Base-by-base conservation (phyloP, 768 basidiomycete genomes). In the Austroboletus festivus region DNA sequence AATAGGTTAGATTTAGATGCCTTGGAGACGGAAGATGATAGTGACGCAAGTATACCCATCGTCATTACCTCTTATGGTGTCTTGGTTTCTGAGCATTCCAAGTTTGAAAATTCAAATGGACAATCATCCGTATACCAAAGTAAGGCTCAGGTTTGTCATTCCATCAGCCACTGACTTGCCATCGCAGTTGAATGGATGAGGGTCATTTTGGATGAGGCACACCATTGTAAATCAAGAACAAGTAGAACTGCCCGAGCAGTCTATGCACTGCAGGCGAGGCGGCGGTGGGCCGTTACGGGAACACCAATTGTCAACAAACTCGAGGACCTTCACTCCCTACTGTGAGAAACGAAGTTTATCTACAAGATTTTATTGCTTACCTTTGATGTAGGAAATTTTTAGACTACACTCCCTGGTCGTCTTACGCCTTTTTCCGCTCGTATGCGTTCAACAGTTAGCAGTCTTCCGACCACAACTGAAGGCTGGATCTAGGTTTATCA, bases 271-370 rank as follows among this genome's bases (percentile, higher is more conserved):
- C 78, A 75, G 19, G 88, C 88, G 5, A 75, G 83, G 51, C 73
- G 90, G 39, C 77, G 88, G 54, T 98, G 95, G 95, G 91, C 91
- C 3, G 82, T 95, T 23, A 95, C 92, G 12, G 92, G 92, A 12
- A 98, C 95, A 5, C 95, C 95, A 0, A 97, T 98, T 50, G 90
- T 96, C 47, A 98, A 98, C 63, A 83, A 85, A 53, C 74, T 95
- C 6, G 90, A 94, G 57, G 95, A 98, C 59, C 73, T 98, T 15
- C 93, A 87, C 60, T 94, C 93, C 1, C 73, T 98, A 2, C 67
- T 97, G 88, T 89, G 47, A 60, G 82, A 63, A n/a, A 35, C 19
- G 2, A 7, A 2, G 2, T 9, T 42, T 38, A 2, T 64, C 89
- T 34, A 5, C 16, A 34, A 47, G 78, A 58, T 19, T 21, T 44